Evolutionary conservation across 805 yeast species (phyloP), one percentile per base, ranked within the genome.

Genomic region (Crinitomyces ghanaensis): DNA sequence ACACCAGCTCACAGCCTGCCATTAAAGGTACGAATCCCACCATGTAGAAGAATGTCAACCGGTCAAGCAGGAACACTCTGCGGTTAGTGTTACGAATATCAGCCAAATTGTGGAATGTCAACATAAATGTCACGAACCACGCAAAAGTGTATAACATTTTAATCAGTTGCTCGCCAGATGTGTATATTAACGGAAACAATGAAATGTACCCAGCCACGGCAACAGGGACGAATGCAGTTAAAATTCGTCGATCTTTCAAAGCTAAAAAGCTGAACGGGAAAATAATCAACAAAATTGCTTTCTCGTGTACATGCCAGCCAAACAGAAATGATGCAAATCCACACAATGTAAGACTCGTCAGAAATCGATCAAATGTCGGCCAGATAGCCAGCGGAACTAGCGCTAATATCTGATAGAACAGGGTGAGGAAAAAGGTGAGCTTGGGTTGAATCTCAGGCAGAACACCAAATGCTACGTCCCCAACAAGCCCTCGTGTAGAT

Each of bases 221-320:
- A 28, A 85, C 62, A 1, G 82, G 64, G 49, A 76, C 70, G 54
- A 77, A 91, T 1, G 88, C 70, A 4, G 74, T 68, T 27, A 86
- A 56, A 21, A 86, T 59, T 35, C 93, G 66, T 38, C 77, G 67
- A 49, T 84, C 95, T 24, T 70, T 64, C 9, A 75, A 65, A 3
- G 77, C 79, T 18, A 86, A 56, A 51, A 91, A 77, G 5, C 91
- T 68, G 54, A 83, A 75, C 1, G 99, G 99, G 44, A 91, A 70
- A 6, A 91, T 79, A 2, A 88, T 77, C 14, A 86, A 55, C 65
- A 91, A 67, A n/a, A 91, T 73, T 0, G 97, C 97, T 66, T 91
- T 91, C 57, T 91, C 98, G 59, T 91, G 98, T 16, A 91, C 98
- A 51, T 91, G 97, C 96, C 97, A 91, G 4, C 99, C 98, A 57